These are phyloP conservation scores for Paracorniculantispora psalliotae DNA, from an alignment of 2,329 filamentous ascomycete species.

Conservation along the genomic window DNA sequence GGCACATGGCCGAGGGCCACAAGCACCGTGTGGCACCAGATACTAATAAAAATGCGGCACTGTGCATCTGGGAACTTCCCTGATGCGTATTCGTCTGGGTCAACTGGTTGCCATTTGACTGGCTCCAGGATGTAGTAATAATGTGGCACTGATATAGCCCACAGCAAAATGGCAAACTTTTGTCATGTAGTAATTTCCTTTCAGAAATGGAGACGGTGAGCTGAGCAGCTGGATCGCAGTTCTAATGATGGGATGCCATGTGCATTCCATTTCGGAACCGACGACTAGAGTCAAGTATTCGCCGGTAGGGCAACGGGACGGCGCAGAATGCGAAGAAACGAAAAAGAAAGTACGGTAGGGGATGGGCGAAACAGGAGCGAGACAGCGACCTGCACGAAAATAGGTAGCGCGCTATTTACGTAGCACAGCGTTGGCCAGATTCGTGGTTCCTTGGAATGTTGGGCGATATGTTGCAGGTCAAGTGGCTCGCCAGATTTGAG, in stretches of 20 bases:
- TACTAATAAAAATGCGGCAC: neutral
- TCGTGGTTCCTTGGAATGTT: neutral
- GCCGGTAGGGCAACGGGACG: neutral
- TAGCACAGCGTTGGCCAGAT: neutral
- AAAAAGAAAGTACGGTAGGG: neutral
- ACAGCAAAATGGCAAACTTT: neutral
- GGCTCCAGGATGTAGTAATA: neutral
- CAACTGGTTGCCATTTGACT: neutral
- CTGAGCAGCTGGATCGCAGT: neutral
- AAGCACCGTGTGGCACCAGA: neutral
- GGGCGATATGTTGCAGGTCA: neutral
- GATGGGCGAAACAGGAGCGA: neutral
- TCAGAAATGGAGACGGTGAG: neutral
- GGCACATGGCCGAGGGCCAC: slow-evolving; percentile 1
- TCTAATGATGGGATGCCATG: neutral
- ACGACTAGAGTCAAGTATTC: neutral
- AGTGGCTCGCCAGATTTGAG: slow-evolving; percentile 3
- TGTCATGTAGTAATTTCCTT: neutral
- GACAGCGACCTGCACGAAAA: neutral
- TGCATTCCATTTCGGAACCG: neutral
- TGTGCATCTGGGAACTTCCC: neutral
- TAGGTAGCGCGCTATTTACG: neutral
- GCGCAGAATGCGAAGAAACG: neutral
- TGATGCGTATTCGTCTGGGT: neutral
- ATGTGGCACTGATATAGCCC: neutral